These are phyloP conservation scores for Vanrija sp. DNA, from an alignment of 1,284 basidiomycete genomes.

Conservation along the genomic window DNA sequence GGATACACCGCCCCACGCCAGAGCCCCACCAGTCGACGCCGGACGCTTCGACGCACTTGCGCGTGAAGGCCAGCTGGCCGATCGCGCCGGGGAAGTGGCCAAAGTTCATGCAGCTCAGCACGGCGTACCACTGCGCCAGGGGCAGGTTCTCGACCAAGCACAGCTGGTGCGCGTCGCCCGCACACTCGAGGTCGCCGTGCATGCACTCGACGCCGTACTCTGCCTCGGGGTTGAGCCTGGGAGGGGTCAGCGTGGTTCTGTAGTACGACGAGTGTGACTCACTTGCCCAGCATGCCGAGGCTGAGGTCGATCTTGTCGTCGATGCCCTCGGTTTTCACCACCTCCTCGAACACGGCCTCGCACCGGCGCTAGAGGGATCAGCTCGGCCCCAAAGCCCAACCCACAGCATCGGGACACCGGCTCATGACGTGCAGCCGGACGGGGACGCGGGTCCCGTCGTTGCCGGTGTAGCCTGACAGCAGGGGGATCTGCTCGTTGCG, in stretches of 20 bases:
- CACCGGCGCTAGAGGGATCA: slow-evolving; percentile 51
- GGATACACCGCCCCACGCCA: slow-evolving; percentile 60
- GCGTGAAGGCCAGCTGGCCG: slow-evolving; percentile 62
- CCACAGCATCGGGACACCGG: slow-evolving; percentile 47
- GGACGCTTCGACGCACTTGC: slow-evolving; percentile 61
- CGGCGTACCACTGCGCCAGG: slow-evolving; percentile 62
- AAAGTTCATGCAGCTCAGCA: slow-evolving; percentile 68
- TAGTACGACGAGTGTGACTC: slow-evolving; percentile 33
- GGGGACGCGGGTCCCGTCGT: slow-evolving; percentile 23
- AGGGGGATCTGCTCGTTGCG: neutral
- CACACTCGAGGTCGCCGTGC: slow-evolving; percentile 72
- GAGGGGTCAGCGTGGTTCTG: neutral
- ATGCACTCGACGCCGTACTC: slow-evolving; percentile 69
- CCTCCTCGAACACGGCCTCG: slow-evolving; percentile 68
- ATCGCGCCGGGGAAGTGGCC: slow-evolving; percentile 58
- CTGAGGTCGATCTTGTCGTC: slow-evolving; percentile 63
- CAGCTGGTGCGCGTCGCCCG: slow-evolving; percentile 76
- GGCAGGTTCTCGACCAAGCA: slow-evolving; percentile 56
- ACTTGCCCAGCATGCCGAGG: slow-evolving; percentile 71
- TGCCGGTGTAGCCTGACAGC: neutral
- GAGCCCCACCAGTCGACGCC: slow-evolving; percentile 63
- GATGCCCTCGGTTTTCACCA: slow-evolving; percentile 58
- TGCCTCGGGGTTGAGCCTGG: slow-evolving; percentile 61
- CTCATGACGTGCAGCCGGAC: slow-evolving; percentile 48
- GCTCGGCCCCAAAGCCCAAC: slow-evolving; percentile 9